Conservation (phyloP, 306 rosid genomes). For the Rosa chinensis region DNA sequence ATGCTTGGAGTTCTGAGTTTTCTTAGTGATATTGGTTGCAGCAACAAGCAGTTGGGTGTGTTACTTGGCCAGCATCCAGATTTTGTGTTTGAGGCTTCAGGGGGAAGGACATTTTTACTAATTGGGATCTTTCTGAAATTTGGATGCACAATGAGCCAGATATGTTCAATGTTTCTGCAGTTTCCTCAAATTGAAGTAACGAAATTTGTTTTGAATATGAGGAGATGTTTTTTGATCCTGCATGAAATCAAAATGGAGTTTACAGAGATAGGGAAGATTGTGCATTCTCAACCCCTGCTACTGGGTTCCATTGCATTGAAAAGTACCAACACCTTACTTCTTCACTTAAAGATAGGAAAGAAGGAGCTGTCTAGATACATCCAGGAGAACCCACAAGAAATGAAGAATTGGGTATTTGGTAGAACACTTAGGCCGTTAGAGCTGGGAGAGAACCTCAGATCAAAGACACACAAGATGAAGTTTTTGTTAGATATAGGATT, state of each 20-base stretch:
- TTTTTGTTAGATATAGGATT: constrained; percentile 55
- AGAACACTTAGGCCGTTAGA: constrained; percentile 35
- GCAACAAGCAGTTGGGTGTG: constrained; percentile 40
- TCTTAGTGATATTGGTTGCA: constrained; percentile 41
- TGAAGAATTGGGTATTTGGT: constrained; percentile 58
- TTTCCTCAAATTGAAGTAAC: constrained; percentile 49
- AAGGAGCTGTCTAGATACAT: constrained; percentile 45
- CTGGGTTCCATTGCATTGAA: constrained; percentile 58
- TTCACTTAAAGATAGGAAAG: constrained; percentile 56
- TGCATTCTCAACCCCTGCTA: constrained; percentile 46
- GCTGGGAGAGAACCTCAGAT: constrained; percentile 20
- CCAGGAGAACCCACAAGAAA: constrained; percentile 52
- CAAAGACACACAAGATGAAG: constrained; percentile 35
- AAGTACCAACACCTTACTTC: constrained; percentile 48
- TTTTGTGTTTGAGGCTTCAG: constrained; percentile 68
- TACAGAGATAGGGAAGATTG: constrained; percentile 49
- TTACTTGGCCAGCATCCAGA: constrained; percentile 38
- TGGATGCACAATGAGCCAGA: constrained; percentile 48
- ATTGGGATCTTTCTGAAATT: constrained; percentile 57
- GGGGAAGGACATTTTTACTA: constrained; percentile 47
- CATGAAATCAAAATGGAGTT: constrained; percentile 57
- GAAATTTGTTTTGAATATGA: constrained; percentile 54
- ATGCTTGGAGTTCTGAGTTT: constrained; percentile 47
- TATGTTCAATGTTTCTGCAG: constrained; percentile 42
- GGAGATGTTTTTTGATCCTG: constrained; percentile 42